Conservation (phyloP, 2,329 filamentous ascomycete genomes). For the Verticillium dahliae region DNA sequence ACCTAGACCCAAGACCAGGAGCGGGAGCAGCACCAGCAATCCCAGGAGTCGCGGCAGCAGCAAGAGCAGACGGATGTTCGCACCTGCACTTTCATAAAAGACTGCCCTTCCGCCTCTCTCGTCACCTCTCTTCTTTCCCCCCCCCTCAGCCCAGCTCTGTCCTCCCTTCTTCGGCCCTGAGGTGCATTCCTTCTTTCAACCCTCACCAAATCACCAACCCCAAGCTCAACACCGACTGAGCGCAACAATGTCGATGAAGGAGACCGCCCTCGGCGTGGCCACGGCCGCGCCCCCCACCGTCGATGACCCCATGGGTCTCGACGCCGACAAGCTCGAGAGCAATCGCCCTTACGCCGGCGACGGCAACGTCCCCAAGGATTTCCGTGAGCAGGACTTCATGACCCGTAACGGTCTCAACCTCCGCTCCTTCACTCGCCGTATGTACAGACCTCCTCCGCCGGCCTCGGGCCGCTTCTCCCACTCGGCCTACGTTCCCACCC, state of each 20-base stretch:
- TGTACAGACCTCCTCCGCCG: constrained; percentile 9
- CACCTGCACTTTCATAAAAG: constrained; percentile 3
- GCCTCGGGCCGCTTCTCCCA: neutral
- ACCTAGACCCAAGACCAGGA: neutral
- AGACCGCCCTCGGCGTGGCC: neutral
- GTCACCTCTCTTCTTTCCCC: neutral
- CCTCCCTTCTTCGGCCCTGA: neutral
- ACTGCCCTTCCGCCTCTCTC: neutral
- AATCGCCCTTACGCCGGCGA: constrained; percentile 3
- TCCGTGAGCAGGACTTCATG: constrained; percentile 23
- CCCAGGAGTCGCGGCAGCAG: neutral
- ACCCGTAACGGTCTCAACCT: constrained; percentile 30
- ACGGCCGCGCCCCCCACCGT: neutral
- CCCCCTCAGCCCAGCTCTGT: neutral
- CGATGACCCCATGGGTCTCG: constrained; percentile 1
- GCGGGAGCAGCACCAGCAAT: neutral
- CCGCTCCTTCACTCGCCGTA: constrained; percentile 28
- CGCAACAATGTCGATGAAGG: constrained; percentile 1
- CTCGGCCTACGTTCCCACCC: too few relatives aligned
- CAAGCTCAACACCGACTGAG: neutral
- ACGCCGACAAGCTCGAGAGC: constrained; percentile 12
- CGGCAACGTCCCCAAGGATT: constrained; percentile 8
- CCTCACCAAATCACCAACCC: neutral
- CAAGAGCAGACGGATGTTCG: neutral
- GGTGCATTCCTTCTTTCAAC: neutral